A percentile compares a stretch with the other conserved stretches of the same genome.
Conservation (phyloP, 2,329 filamentous ascomycete genomes). For the Colletotrichum australisinense region DNA sequence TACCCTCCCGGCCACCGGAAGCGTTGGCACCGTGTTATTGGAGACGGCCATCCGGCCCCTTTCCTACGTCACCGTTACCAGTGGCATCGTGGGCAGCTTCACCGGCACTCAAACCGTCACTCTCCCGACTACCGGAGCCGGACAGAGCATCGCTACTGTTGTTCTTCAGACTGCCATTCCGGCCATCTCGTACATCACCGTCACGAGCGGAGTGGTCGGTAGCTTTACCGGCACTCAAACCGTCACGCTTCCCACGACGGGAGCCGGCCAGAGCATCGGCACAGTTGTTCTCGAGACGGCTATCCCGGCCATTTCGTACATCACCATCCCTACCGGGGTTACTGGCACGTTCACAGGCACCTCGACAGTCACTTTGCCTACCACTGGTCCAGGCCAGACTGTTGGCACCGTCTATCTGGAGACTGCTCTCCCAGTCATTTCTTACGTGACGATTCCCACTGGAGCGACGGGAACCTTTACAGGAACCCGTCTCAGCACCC, state of each 20-base stretch:
- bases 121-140: neutral
- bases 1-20: constrained; percentile 10
- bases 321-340: neutral
- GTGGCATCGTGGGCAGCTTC: constrained; percentile 6
- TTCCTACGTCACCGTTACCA: constrained; percentile 14
- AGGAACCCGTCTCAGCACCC: neutral
- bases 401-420: neutral
- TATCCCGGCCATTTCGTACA: neutral
- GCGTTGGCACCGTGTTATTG: constrained; percentile 13
- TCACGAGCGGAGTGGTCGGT: neutral
- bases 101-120: neutral
- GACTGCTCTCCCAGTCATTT: neutral
- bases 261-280: neutral
- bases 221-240: neutral
- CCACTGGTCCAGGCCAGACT: neutral
- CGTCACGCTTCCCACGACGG: neutral
- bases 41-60: constrained; percentile 15
- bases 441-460: neutral
- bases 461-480: neutral
- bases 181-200: neutral
- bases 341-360: neutral
- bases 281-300: neutral
- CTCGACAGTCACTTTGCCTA: neutral
- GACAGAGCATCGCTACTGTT: neutral
- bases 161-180: neutral